Base-by-base conservation (phyloP, 345 rosid species). In the Eucalyptus fibrosa region DNA sequence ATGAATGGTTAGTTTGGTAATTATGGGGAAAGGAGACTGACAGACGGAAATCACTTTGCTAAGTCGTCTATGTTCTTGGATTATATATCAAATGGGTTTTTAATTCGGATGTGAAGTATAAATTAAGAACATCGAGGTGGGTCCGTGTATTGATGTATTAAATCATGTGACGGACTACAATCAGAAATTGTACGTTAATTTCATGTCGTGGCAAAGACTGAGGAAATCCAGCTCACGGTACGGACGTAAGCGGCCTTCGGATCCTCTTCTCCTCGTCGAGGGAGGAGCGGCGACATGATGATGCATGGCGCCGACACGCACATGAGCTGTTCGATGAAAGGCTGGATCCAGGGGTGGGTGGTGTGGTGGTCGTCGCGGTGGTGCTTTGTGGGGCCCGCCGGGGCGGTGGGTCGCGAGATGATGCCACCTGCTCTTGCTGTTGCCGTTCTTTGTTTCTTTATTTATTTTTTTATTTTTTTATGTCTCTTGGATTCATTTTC, bases 31-130 rank as follows among this genome's bases (percentile, higher is more conserved):
- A 32, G 12, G 19, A 32, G 23, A 67, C 12, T 2, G 10, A 65
- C 77, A 34, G 12, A 18, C 0, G 21, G 0, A 67, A n/a, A n/a
- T 34, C 77, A n/a, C 40, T 8, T 2, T 65, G 10, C 19, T n/a
- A 16, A 8, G 77, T 18, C 42, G 37, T 53, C 24, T 19, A 53
- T 8, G 24, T 19, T 53, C 59, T 53, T 53, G 26, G 59, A 53
- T 53, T 4, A 1, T 53, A 50, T 7, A 14, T 50, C 51, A 6
- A 14, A 15, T 15, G 8, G 24, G 24, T 56, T 56, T 56, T 56
- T 4, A 56, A 24, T 56, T 28, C 0, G 69, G 15, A 28, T 28
- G 16, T 4, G 5, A 28, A 60, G 81, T 32, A 9, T 9, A 9
- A 6, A 69, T 34, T 0, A 18, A 72, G 24, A 2, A 8, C 1